A percentile compares a stretch with the other conserved stretches of the same genome.
phyloP scores from a whole-genome alignment of 805 yeast genomes.

The Barnettozyma wickerhamii region DNA sequence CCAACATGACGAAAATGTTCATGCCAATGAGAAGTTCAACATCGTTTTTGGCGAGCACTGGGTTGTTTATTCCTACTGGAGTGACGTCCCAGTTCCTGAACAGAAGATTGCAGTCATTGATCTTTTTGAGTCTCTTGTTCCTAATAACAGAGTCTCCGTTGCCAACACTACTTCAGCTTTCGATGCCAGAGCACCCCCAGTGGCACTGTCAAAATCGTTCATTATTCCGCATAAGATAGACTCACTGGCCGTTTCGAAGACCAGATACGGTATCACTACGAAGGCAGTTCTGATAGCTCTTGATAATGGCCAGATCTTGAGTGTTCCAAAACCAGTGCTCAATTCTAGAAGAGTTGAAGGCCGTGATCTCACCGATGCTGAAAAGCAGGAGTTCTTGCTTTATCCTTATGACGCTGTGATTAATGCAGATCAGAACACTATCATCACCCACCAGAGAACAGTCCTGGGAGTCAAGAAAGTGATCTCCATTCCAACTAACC shows the following conservation, averaged over 20 bases:
- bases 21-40: slow-evolving; percentile 39
- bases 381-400: slow-evolving; percentile 54
- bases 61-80: slow-evolving; percentile 64
- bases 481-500: slow-evolving; percentile 51
- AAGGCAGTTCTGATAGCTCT: slow-evolving; percentile 61
- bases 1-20: slow-evolving; percentile 38
- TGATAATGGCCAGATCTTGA: slow-evolving; percentile 55
- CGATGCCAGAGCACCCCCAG: slow-evolving; percentile 37
- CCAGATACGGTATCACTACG: slow-evolving; percentile 63
- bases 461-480: slow-evolving; percentile 33
- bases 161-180: slow-evolving; percentile 28
- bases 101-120: slow-evolving; percentile 69
- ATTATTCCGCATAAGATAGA: slow-evolving; percentile 56
- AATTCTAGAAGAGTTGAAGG: slow-evolving; percentile 65
- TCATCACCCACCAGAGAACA: slow-evolving; percentile 49
- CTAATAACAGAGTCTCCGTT: slow-evolving; percentile 39
- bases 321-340: slow-evolving; percentile 65
- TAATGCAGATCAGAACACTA: slow-evolving; percentile 38
- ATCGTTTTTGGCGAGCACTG: slow-evolving; percentile 79
- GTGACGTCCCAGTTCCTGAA: slow-evolving; percentile 44
- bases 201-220: slow-evolving; percentile 51
- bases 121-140: slow-evolving; percentile 61
- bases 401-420: slow-evolving; percentile 64
- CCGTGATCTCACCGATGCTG: slow-evolving; percentile 44
- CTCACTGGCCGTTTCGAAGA: slow-evolving; percentile 47